Conservation (phyloP, 2,329 filamentous ascomycete species). For the Xylariales sp. region DNA sequence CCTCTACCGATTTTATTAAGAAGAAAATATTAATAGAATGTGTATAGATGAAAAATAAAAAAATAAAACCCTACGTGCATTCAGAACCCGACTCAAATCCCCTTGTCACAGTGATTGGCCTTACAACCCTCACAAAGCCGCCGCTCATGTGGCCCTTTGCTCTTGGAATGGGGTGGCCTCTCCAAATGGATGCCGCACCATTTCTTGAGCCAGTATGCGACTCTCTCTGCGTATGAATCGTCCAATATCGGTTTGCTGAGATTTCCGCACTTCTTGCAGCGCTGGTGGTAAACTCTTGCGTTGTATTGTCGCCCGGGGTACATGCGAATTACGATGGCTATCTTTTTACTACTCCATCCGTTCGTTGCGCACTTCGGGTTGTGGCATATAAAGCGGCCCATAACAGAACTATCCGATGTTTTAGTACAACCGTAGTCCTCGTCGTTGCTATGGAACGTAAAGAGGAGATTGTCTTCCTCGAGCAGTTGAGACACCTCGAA, state of each 20-base stretch:
- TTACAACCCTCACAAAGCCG: conserved; percentile 41
- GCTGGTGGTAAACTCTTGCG: conserved; percentile 45
- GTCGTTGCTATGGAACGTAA: conserved; percentile 27
- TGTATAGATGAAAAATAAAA: no score
- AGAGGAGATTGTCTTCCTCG: conserved; percentile 12
- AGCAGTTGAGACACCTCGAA: conserved; percentile 22
- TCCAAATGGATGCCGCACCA: conserved; percentile 41
- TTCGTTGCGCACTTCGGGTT: conserved; percentile 23
- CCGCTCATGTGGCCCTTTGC: conserved; percentile 29
- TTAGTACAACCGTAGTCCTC: conserved; percentile 2
- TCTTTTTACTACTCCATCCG: conserved; percentile 34
- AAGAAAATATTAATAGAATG: not conserved
- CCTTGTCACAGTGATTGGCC: conserved; percentile 14
- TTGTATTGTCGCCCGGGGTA: conserved; percentile 42
- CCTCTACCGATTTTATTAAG: not conserved
- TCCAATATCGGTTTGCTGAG: conserved; percentile 40
- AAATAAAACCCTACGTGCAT: not conserved
- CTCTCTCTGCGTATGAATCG: conserved; percentile 43
- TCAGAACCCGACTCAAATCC: not conserved
- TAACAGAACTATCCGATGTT: conserved; percentile 21
- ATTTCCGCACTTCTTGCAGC: conserved; percentile 39
- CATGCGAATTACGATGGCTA: conserved; percentile 30
- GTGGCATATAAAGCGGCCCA: conserved; percentile 38
- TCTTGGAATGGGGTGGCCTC: conserved; percentile 8
- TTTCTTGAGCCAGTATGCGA: conserved; percentile 46